Percentiles rank a stretch among this genome's conserved stretches.
Conservation (phyloP, 331 rosid genomes). For the Quercus phellos region DNA sequence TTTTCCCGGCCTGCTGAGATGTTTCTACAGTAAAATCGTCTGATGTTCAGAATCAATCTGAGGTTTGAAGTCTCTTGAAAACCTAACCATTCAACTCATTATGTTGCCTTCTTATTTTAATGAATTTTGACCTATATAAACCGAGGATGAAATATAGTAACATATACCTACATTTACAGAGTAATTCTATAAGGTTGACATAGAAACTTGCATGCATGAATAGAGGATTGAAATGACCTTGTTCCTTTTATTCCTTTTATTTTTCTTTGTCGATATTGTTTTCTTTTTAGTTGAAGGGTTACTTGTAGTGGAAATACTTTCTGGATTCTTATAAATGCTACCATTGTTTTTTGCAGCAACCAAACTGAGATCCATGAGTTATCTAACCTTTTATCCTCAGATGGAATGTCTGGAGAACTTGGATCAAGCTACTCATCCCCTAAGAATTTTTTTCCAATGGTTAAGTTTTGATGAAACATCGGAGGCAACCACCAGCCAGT, state of each 20-base stretch:
- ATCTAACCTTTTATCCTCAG: constrained; percentile 7
- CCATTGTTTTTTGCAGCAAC: constrained; percentile 40
- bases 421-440: constrained; percentile 16
- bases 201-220: background rate
- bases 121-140: background rate
- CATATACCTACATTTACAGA: background rate
- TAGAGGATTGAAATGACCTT: background rate
- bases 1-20: background rate
- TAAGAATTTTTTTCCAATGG: constrained; percentile 1
- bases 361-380: constrained; percentile 29
- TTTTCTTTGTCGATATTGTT: background rate
- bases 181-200: background rate
- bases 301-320: background rate
- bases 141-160: background rate
- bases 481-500: constrained; percentile 28
- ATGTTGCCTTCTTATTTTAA: background rate
- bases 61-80: background rate
- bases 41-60: background rate
- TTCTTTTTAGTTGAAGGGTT: background rate
- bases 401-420: constrained; percentile 35
- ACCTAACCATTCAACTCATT: background rate
- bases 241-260: background rate
- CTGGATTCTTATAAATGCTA: constrained; percentile 8
- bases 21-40: background rate
- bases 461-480: constrained; percentile 4